Evolutionary conservation across 2,329 filamentous ascomycete species (phyloP), one percentile per base, ranked within the genome.

Genomic region (Colletotrichum falcatum): DNA sequence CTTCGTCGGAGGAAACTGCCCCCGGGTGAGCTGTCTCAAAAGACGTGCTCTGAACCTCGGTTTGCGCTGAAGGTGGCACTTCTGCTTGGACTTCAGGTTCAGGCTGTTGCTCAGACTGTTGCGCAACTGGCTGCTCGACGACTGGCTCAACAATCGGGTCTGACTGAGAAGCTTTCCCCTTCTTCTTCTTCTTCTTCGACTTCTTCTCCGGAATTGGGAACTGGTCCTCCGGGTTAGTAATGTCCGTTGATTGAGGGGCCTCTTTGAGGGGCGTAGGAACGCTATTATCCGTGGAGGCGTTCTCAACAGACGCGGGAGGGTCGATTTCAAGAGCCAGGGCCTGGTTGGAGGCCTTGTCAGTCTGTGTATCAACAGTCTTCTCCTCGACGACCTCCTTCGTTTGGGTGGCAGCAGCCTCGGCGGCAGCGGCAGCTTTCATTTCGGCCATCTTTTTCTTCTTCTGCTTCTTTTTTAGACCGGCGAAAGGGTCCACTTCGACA

Each of bases 161-260:
- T 2, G 69, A 62, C 12, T 76, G 74, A 54, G 66, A 74, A 12
- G 74, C 70, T 12, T 73, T 73, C 1, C 74, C 72, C 62, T 76
- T 76, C 51, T 65, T 73, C 63, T 74, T 75, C 61, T 66, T 72
- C 61, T 74, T 76, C 48, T 67, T 76, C 3, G 72, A 71, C 49
- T 60, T 70, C 58, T 71, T 71, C 14, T 18, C n/a, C 7, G 18
- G 8, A 1, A 73, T 55, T 30, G 73, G 59, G 30, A 65, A 30
- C 20, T 65, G 70, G 5, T 76, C 74, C 28, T 76, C 74, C 28
- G 73, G 72, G 51, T 74, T 70, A 18, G 64, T 20, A 28, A 42
- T 58, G 12, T 72, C 65, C 2, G 65, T 39, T 12, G 60, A 18
- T 44, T 67, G 73, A 30, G 69, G 35, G 37, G 62, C 18, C 18